Conservation (phyloP, 805 yeast species). For the Candida boidinii region DNA sequence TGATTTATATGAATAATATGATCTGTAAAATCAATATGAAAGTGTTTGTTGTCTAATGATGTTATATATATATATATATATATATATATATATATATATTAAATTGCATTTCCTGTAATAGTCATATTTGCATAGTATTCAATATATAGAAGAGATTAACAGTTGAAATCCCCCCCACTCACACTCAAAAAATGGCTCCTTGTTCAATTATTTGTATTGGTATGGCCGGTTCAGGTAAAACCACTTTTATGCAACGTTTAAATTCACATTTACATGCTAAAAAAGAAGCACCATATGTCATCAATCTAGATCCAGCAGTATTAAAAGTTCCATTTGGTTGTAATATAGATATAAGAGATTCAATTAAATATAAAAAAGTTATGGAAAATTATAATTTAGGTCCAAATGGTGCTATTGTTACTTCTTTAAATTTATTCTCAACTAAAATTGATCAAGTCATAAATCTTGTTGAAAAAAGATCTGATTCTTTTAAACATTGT, state of each 20-base stretch:
- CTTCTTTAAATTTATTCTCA: conserved; percentile 83
- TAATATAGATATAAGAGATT: conserved; percentile 92
- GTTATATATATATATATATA: too few species aligned
- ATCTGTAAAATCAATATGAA: neutral
- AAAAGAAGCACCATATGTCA: conserved; percentile 76
- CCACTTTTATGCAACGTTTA: conserved; percentile 93
- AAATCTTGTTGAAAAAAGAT: conserved; percentile 70
- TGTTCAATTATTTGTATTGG: conserved; percentile 32
- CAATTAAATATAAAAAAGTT: conserved; percentile 90
- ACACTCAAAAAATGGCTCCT: conserved; percentile 19
- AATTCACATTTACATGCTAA: conserved; percentile 79
- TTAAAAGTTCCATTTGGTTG: conserved; percentile 88
- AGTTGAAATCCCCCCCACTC: too few species aligned
- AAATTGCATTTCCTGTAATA: too few species aligned
- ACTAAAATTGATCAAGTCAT: conserved; percentile 97
- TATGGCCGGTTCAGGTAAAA: conserved; percentile 76
- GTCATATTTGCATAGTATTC: too few species aligned
- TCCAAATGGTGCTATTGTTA: conserved; percentile 97
- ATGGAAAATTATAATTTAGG: conserved; percentile 95
- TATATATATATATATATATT: too few species aligned
- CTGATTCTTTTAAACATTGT: conserved; percentile 52
- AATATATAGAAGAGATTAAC: too few species aligned
- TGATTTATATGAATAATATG: neutral
- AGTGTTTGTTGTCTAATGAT: neutral
- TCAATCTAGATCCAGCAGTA: conserved; percentile 96